Evolutionary conservation across 129 eudicot species (phyloP), one percentile per base, ranked within the genome.

Genomic region (Artemisia tridentata): DNA sequence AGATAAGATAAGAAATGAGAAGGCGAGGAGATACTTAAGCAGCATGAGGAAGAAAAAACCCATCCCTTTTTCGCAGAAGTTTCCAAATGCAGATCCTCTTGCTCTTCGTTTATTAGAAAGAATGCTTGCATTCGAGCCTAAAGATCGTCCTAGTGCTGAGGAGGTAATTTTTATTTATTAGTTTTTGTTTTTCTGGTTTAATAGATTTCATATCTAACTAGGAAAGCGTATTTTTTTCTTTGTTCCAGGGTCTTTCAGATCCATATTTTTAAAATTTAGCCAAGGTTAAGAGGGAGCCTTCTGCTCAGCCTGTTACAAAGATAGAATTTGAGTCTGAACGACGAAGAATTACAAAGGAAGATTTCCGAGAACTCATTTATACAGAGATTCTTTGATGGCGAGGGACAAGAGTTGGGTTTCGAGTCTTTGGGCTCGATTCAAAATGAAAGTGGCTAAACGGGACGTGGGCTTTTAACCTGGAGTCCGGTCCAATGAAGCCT

Each of bases 271-370:
- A 86, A 72, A 88, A 88, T 82, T 85, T 92, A 75, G 98, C 98
- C 47, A 92, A 86, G 78, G 96, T 92, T 79, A 96, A 92, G 82
- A 82, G 96, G 78, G 98, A 92, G 72, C 98, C 98, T 64, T 87
- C 96, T 75, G 98, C 98, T 59, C 98, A 89, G 68, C 98, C 98
- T 3, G 95, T 92, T 41, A 87, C 98, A 2, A 92, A 92, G 73
- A 86, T 92, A 90, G 98, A 92, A 75, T 92, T 92, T 70, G 98
- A 92, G 78, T 92, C 89, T 70, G 98, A 92, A 77, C 85, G 98
- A 77, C 78, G 98, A 77, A 89, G 90, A 72, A 78, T 92, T 70
- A 87, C 96, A 0, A 92, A 92, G 78, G 98, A 92, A 41, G 98
- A 89, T 78, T 92, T 92, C 4, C 83, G 96, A 11, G 98, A 92